Evolutionary conservation across 257 asterid genomes (phyloP), one percentile per base, ranked within the genome.

Genomic region (Schizonepeta tenuifolia): DNA sequence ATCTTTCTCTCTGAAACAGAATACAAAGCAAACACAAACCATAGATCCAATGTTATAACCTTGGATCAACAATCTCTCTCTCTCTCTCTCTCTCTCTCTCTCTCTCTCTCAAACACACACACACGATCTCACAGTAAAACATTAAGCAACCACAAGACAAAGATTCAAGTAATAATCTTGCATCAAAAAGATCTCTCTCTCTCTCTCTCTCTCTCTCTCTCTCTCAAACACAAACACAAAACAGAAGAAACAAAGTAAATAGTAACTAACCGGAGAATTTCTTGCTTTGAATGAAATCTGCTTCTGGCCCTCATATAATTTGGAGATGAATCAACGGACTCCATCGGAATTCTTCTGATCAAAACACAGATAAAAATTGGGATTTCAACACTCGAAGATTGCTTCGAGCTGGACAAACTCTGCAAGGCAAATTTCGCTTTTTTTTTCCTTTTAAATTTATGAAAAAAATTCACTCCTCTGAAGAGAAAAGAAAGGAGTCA

Each of bases 241-340:
- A 53, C 31, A 20, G 9, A 21, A 26, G 10, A 24, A 24, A 24
- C 17, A 13, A 24, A 26, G 10, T 24, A 26, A 57, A 26, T 4
- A 41, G 22, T 31, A 40, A 83, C 85, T 75, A 75, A 83, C 98
- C 77, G 63, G 81, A 71, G 81, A 83, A 60, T 31, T 75, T 81
- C 93, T 71, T 77, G 82, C 74, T 79, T 86, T 47, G 84, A 79
- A 74, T 74, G 76, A 61, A 69, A 83, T 68, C 84, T 80, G 76
- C 46, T 68, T 7, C 85, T 77, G 26, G 82, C 65, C 76, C 67
- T 82, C 79, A 54, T 69, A n/a, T 68, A 79, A 85, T 85, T 77
- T 63, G 89, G 92, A 1, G 90, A 79, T 70, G 89, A 82, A 84
- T 83, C 88, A 56, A 79, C 67, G 65, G 85, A 85, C 75, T 83